Conservation (phyloP, 495 filamentous ascomycete species). For the Daldinia vernicosa region DNA sequence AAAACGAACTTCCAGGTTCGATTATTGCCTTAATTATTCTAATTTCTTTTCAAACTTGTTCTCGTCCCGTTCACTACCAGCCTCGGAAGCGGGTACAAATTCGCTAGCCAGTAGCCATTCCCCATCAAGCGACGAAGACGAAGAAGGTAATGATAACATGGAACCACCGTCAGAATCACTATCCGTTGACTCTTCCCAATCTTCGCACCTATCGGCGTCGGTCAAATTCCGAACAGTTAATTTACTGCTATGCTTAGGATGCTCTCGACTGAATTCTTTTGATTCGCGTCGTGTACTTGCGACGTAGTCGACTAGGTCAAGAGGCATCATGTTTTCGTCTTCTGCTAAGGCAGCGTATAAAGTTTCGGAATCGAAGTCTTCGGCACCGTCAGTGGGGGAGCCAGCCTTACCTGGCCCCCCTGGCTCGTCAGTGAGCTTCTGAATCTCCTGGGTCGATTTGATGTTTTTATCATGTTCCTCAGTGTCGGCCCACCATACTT, state of each 20-base stretch:
- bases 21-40: constrained; percentile 4
- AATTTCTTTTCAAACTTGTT: constrained; percentile 5
- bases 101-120: constrained; percentile 26
- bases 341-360: constrained; percentile 10
- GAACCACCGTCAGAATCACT: constrained; percentile 28
- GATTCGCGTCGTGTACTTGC: not conserved
- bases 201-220: constrained; percentile 10
- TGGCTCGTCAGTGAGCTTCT: not conserved
- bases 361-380: constrained; percentile 2
- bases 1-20: constrained; percentile 19
- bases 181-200: constrained; percentile 28
- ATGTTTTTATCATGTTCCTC: constrained; percentile 14
- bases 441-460: not conserved
- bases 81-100: not conserved
- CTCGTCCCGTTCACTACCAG: not conserved
- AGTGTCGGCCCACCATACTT: constrained; percentile 9
- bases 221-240: constrained; percentile 26
- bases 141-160: constrained; percentile 6
- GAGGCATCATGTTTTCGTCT: constrained; percentile 20
- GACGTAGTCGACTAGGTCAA: not conserved
- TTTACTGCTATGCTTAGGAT: constrained; percentile 8
- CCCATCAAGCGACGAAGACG: constrained; percentile 18
- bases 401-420: not conserved
- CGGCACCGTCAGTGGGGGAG: not conserved
- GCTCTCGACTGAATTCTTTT: constrained; percentile 6